Conservation (phyloP, 2,329 filamentous ascomycete species). For the Furcasterigmium sp. region DNA sequence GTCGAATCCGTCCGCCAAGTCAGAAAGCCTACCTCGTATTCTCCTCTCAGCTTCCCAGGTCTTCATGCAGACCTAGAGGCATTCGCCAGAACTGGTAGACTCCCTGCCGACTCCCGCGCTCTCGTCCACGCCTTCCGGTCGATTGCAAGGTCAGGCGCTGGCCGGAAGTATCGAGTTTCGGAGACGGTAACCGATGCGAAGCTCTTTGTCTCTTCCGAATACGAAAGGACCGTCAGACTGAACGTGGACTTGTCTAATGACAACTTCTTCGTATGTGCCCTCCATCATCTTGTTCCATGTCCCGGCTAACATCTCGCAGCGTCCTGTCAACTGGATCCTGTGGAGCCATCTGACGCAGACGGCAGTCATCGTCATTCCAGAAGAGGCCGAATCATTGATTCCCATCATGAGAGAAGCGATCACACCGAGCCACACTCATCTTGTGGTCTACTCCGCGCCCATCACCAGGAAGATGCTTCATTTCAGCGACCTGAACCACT, state of each 20-base stretch:
- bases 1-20: slow-evolving; percentile 52
- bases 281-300: neutral
- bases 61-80: slow-evolving; percentile 39
- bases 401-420: slow-evolving; percentile 26
- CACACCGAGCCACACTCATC: slow-evolving; percentile 23
- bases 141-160: slow-evolving; percentile 27
- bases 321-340: slow-evolving; percentile 56
- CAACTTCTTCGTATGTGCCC: slow-evolving; percentile 24
- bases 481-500: slow-evolving; percentile 51
- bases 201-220: slow-evolving; percentile 39
- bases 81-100: slow-evolving; percentile 39
- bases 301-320: slow-evolving; percentile 15
- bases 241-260: slow-evolving; percentile 19
- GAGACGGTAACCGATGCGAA: slow-evolving; percentile 9
- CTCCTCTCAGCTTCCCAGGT: slow-evolving; percentile 33
- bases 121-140: slow-evolving; percentile 36
- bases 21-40: slow-evolving; percentile 37
- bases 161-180: slow-evolving; percentile 24
- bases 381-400: slow-evolving; percentile 56
- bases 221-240: slow-evolving; percentile 36
- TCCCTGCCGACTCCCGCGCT: slow-evolving; percentile 27
- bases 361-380: slow-evolving; percentile 54
- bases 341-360: slow-evolving; percentile 42
- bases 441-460: slow-evolving; percentile 55
- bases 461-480: slow-evolving; percentile 54